Evolutionary conservation across 495 filamentous ascomycete genomes (phyloP).

Genomic region (Neurospora sp.): DNA sequence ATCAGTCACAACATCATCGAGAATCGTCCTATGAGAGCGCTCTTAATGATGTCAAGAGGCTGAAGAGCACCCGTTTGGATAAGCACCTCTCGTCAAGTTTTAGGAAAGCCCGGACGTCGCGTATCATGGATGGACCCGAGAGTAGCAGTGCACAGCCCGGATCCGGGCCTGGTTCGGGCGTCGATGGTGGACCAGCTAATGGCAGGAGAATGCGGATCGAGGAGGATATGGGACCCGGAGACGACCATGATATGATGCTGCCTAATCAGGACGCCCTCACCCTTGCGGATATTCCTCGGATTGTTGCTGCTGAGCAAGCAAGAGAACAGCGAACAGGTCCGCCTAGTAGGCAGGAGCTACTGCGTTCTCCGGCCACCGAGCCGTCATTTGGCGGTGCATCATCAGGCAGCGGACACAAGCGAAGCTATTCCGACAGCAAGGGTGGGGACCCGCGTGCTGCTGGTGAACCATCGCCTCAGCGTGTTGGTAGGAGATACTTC

Average conservation of each 20-base stretch:
- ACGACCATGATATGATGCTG: slow-evolving; percentile 55
- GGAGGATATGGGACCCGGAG: slow-evolving; percentile 19
- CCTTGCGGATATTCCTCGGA: slow-evolving; percentile 93
- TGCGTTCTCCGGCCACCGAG: slow-evolving; percentile 52
- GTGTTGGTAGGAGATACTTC: slow-evolving; percentile 70
- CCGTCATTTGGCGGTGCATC: slow-evolving; percentile 40
- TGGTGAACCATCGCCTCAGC: slow-evolving; percentile 41
- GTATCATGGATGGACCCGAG: slow-evolving; percentile 88
- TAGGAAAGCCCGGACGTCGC: slow-evolving; percentile 78
- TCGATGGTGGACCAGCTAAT: slow-evolving; percentile 40
- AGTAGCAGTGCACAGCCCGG: slow-evolving; percentile 67
- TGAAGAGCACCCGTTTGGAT: slow-evolving; percentile 88
- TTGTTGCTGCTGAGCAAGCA: slow-evolving; percentile 91
- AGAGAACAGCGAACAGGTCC: slow-evolving; percentile 80
- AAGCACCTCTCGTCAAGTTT: slow-evolving; percentile 86
- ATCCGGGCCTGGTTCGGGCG: slow-evolving; percentile 58
- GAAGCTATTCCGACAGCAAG: slow-evolving; percentile 59
- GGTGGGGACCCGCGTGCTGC: slow-evolving; percentile 37
- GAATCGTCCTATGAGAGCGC: slow-evolving; percentile 88
- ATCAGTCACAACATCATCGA: slow-evolving; percentile 44
- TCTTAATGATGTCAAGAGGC: slow-evolving; percentile 82
- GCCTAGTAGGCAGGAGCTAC: slow-evolving; percentile 65
- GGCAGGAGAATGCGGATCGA: slow-evolving; percentile 56
- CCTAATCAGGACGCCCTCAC: slow-evolving; percentile 87
- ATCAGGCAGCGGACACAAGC: slow-evolving; percentile 59